Conservation (phyloP, 2,329 filamentous ascomycete genomes). For the Neonectria hederae region DNA sequence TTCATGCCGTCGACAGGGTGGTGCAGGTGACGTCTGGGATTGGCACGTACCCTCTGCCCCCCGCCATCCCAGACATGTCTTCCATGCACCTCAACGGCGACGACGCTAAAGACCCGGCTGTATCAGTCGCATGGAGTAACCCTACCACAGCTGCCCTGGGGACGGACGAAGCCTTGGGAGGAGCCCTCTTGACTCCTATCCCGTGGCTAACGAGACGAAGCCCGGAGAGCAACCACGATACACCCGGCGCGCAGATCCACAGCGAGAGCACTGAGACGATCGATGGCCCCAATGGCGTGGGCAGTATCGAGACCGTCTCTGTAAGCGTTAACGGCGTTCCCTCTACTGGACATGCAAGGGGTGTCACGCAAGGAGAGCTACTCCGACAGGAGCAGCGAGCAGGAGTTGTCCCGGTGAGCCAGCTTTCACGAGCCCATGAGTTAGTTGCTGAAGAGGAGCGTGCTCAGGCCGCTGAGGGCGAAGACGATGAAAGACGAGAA, state of each 20-base stretch:
- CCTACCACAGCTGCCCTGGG: conserved; percentile 65
- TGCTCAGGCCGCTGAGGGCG: conserved; percentile 41
- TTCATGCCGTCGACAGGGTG: conserved; percentile 90
- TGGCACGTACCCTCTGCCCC: conserved; percentile 83
- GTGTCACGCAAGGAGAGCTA: conserved; percentile 84
- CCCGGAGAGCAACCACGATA: conserved; percentile 43
- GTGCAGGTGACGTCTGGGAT: conserved; percentile 87
- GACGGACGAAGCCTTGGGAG: conserved; percentile 88
- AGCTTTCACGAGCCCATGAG: conserved; percentile 59
- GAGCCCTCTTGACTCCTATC: conserved; percentile 91
- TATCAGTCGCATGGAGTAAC: conserved; percentile 58
- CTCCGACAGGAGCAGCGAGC: conserved; percentile 87
- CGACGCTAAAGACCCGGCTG: conserved; percentile 53
- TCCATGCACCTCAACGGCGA: conserved; percentile 70
- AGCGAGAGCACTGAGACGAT: conserved; percentile 83
- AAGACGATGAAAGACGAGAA: conserved; percentile 47
- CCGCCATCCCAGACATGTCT: conserved; percentile 67
- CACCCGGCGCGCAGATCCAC: conserved; percentile 58
- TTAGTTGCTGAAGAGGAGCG: conserved; percentile 41
- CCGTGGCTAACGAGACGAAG: conserved; percentile 75
- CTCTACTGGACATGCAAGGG: conserved; percentile 60
- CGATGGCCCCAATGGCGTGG: conserved; percentile 81
- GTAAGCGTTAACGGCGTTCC: conserved; percentile 77
- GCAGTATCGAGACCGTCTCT: conserved; percentile 82
- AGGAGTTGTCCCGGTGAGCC: conserved; percentile 76